These are phyloP conservation scores for Amauroascus niger DNA, from an alignment of 2,329 filamentous ascomycete genomes.

Conservation along the genomic window DNA sequence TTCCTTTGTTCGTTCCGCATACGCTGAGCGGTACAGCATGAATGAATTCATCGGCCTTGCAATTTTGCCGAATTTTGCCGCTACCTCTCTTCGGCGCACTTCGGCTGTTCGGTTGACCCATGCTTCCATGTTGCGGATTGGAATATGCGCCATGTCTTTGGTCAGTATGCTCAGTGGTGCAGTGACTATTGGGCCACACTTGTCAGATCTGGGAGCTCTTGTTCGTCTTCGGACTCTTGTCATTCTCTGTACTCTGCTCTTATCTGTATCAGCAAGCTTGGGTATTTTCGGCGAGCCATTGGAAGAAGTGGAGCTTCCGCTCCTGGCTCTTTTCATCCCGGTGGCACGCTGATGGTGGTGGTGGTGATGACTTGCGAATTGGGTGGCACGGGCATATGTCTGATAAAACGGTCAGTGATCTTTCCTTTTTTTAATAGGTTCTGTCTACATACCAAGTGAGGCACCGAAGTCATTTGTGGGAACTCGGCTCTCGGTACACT, in stretches of 20 bases:
- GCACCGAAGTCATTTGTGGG: conserved; percentile 10
- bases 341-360: conserved; percentile 3
- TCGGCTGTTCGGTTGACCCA: conserved; percentile 67
- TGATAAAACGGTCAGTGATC: conserved; percentile 1
- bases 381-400: conserved; percentile 7
- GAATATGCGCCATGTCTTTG: conserved; percentile 35
- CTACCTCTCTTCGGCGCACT: conserved; percentile 57
- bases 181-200: conserved; percentile 12
- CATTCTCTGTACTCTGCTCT: conserved; percentile 17
- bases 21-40: conserved; percentile 93
- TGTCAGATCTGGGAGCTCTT: conserved; percentile 16
- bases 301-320: conserved; percentile 10
- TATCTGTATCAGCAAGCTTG: conserved; percentile 13
- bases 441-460: conserved; percentile 10
- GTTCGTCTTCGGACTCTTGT: conserved; percentile 18
- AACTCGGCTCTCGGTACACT: conserved; percentile 10
- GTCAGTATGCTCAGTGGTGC: conserved; percentile 21
- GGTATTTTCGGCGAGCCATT: conserved; percentile 6
- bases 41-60: conserved; percentile 96
- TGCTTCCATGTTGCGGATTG: conserved; percentile 65
- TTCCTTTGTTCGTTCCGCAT: conserved; percentile 73
- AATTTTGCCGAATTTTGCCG: conserved; percentile 64
- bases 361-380: background rate
- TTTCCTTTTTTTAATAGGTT: background rate
- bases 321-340: conserved; percentile 14